Evolutionary conservation across 306 rosid species (phyloP).

Genomic region (Gastrolobium villosum): DNA sequence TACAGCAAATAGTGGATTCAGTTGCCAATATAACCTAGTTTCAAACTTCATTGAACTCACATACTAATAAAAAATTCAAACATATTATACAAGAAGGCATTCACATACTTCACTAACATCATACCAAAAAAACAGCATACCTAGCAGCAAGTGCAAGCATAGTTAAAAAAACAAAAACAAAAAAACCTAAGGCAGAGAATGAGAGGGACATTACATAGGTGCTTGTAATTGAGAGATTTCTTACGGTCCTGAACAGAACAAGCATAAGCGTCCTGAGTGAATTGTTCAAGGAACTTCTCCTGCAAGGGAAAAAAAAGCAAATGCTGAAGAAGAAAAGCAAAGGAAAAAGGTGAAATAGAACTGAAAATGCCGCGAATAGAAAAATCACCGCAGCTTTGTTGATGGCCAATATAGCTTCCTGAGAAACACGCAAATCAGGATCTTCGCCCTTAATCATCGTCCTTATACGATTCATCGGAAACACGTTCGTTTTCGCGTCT

Average conservation of each 20-base stretch:
- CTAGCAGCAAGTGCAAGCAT: not conserved
- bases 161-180: too few species aligned
- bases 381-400: slow-evolving; percentile 76
- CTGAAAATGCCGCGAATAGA: not conserved
- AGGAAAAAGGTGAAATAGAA: not conserved
- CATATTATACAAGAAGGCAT: slow-evolving; percentile 4
- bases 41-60: slow-evolving; percentile 7
- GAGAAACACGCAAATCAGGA: slow-evolving; percentile 62
- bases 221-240: slow-evolving; percentile 77
- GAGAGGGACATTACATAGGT: slow-evolving; percentile 66
- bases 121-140: too few species aligned
- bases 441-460: slow-evolving; percentile 69
- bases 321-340: not conserved
- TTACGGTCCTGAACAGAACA: slow-evolving; percentile 68
- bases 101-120: not conserved
- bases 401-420: slow-evolving; percentile 77
- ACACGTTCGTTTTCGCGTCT: slow-evolving; percentile 56
- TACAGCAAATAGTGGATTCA: not conserved
- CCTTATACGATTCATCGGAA: slow-evolving; percentile 85
- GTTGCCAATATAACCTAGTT: not conserved
- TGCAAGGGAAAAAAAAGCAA: slow-evolving; percentile 40
- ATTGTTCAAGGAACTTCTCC: slow-evolving; percentile 87
- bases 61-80: not conserved
- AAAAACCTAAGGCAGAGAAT: not conserved
- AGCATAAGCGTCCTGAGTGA: slow-evolving; percentile 66